phyloP scores from a whole-genome alignment of 1,139 yeast genomes.

The Hyphopichia khmerensis region DNA sequence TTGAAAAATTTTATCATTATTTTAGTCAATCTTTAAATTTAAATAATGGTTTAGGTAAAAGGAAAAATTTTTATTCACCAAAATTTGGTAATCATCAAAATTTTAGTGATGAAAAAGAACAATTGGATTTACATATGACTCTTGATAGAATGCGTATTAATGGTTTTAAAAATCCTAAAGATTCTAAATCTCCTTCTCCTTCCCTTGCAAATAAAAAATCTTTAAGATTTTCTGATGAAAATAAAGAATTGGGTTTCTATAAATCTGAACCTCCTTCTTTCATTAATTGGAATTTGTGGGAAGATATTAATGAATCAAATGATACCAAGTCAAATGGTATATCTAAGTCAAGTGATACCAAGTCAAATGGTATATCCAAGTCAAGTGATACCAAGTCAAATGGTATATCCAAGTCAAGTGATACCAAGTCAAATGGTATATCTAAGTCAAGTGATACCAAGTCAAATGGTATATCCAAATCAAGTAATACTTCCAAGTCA shows the following conservation, averaged over 20 bases:
- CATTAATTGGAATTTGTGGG: background rate
- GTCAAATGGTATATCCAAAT: too few relatives aligned
- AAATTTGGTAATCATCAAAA: background rate
- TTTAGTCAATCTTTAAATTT: constrained; percentile 3
- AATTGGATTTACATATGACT: background rate
- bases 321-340: too few relatives aligned
- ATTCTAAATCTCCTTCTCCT: background rate
- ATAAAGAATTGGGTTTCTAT: background rate
- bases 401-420: too few relatives aligned
- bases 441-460: too few relatives aligned
- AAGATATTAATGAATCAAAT: background rate
- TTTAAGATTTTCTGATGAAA: constrained; percentile 1
- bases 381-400: too few relatives aligned
- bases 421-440: too few relatives aligned
- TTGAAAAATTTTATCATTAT: constrained; percentile 8
- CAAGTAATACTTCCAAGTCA: too few relatives aligned
- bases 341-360: too few relatives aligned
- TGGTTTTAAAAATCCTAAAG: background rate
- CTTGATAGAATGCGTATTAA: background rate
- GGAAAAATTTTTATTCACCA: background rate
- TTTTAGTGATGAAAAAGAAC: background rate
- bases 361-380: too few relatives aligned
- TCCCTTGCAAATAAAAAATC: background rate
- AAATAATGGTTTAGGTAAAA: background rate
- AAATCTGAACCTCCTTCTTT: constrained; percentile 2